Conservation (phyloP, 208 protist species). For the Acanthamoeba triangularis region DNA sequence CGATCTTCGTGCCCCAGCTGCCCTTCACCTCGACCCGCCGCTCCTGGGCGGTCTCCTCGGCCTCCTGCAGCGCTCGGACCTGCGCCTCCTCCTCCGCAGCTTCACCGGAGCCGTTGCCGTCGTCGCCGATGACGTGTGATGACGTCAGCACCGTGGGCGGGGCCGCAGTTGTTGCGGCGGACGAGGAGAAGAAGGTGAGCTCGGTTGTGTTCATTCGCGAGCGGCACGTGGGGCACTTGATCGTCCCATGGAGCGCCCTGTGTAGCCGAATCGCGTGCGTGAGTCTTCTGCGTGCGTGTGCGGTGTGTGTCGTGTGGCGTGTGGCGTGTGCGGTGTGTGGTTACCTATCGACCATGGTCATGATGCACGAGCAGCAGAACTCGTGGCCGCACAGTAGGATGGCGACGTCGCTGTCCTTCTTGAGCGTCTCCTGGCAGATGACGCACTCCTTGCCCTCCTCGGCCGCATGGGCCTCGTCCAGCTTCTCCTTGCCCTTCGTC, state of each 20-base stretch:
- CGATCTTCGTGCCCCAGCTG: constrained; percentile 85
- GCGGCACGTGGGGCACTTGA: constrained; percentile 81
- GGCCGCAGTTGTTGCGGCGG: neutral
- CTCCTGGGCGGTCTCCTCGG: neutral
- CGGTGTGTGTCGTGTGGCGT: neutral
- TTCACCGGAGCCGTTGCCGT: neutral
- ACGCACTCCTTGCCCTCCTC: constrained; percentile 67
- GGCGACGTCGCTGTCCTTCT: constrained; percentile 67
- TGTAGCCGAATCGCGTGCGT: too few species aligned
- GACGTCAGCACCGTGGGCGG: neutral
- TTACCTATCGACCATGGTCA: constrained; percentile 79
- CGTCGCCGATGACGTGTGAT: neutral
- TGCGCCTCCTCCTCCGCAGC: neutral
- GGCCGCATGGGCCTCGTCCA: neutral
- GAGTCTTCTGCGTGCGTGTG: neutral
- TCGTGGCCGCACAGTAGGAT: constrained; percentile 80
- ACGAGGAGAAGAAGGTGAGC: constrained; percentile 72
- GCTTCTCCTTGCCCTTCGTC: neutral
- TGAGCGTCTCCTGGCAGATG: constrained; percentile 79
- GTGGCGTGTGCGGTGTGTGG: neutral
- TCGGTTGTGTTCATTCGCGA: constrained; percentile 76
- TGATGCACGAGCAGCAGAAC: constrained; percentile 81
- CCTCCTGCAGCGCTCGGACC: neutral
- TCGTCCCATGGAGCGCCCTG: constrained; percentile 68
- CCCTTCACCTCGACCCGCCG: constrained; percentile 75